Base-by-base conservation (phyloP, 1,284 basidiomycete genomes). In the Ceratobasidium sp. region DNA sequence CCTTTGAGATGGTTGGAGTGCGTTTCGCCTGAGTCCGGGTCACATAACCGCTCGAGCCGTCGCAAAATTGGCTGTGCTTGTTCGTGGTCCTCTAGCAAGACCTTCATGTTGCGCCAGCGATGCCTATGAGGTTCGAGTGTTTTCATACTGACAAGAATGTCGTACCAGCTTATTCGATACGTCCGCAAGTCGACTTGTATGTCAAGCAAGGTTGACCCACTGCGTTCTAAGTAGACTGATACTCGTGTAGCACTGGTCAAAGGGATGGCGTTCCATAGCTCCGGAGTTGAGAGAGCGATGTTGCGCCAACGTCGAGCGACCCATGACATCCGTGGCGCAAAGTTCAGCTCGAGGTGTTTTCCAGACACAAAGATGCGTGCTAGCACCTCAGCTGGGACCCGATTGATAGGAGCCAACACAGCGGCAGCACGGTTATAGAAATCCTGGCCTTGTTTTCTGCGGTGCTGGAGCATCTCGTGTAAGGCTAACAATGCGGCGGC, bases 381-480 rank as follows among this genome's bases (percentile, higher is more conserved):
- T 16, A 72, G 58, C 21, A 63, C 57, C 55, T 72, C 70, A 16
- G 61, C 38, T 11, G 70, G 70, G 58, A 72, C 30, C 21, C 61
- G 28, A 30, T 72, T 72, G 35, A 72, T 54, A 32, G 70, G 70
- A 23, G 70, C 70, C 23, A 72, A 35, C 21, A 59, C 58, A 28
- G 64, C 64, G 11, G 38, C 30, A 35, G 64, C 64, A 4, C 30
- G 49, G 28, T 67, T 16, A 46, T 54, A 46, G 28, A 38, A 67
- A 18, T n/a, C n/a, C 32, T 18, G 49, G 11, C 30, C 64, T 6
- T 14, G 26, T 11, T 57, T 28, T 41, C 38, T 67, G 21, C 64
- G 64, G 21, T 30, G 16, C 46, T 55, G 49, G 26, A 67, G 28
- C 14, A n/a, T 30, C 14, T 35, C 28, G 30, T 54, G 38, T 11